Evolutionary conservation across 805 yeast genomes (phyloP), one percentile per base, ranked within the genome.

Genomic region (Starmerella floricola): DNA sequence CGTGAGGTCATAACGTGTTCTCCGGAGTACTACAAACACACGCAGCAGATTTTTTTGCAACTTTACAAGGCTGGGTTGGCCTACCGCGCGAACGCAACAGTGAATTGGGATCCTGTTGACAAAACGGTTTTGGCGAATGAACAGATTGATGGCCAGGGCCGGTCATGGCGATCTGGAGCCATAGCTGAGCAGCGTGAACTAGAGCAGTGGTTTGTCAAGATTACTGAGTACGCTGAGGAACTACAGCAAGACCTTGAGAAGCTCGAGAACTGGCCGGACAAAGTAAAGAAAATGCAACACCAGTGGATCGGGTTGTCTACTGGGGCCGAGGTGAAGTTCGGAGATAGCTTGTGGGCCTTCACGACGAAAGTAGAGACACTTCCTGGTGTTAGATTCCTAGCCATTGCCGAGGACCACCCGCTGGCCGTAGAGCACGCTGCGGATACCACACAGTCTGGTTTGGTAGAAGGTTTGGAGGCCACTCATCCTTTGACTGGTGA

Each of bases 91-190:
- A 76, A 77, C 36, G 94, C 95, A 0, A 86, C 79, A 52, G 91
- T 91, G 45, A 91, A 91, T 57, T 91, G 98, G 98, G 98, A 91
- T 61, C 98, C 98, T 0, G 74, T 91, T 0, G 98, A 91, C 55
- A 73, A 79, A 50, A 91, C 98, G 0, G 98, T 91, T 1, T 66
- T 91, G 46, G 98, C 98, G 2, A 91, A 81, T 58, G 98, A 91
- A 62, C 98, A 91, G 61, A 96, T 91, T 2, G 98, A 91, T 59
- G 60, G 78, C 2, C 73, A 83, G 34, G 98, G 98, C 1, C 68
- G 77, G 42, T 85, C 96, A 0, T 91, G 98, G 98, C 73, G 98
- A 60, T 85, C 95, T 2, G 98, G 98, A 4, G 98, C 97, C 0
- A 46, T 78, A 13, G 98, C 88, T 0, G 96, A 91, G 59, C 85